Conservation (phyloP, 306 rosid genomes). For the Ormosia emarginata region DNA sequence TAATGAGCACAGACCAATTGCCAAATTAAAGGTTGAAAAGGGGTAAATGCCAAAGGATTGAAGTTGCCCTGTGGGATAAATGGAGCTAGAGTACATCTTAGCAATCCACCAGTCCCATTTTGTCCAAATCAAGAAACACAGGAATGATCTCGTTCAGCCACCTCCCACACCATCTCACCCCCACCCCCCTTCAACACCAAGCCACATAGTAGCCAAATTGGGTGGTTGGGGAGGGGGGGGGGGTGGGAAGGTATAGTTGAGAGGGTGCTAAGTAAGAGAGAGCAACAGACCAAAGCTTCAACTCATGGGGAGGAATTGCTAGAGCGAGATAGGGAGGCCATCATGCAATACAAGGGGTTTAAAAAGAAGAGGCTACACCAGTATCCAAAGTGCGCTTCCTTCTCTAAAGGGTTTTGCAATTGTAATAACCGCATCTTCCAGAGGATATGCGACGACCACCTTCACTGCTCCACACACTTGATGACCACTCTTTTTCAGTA, state of each 20-base stretch:
- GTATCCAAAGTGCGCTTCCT: constrained; percentile 2
- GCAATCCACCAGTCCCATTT: neutral
- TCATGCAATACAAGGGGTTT: neutral
- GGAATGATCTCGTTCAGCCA: constrained; percentile 3
- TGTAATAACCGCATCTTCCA: constrained; percentile 40
- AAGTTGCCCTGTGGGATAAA: constrained; percentile 42
- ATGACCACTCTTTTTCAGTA: neutral
- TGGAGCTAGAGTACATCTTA: neutral
- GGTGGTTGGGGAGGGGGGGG: neutral
- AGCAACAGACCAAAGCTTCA: neutral
- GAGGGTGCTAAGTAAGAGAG: neutral
- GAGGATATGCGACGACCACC: constrained; percentile 47
- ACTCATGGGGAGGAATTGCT: neutral
- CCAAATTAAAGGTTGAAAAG: neutral
- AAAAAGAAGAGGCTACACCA: neutral
- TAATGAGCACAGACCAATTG: neutral
- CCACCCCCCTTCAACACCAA: neutral
- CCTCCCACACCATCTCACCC: neutral
- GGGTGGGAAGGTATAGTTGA: neutral
- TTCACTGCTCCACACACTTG: constrained; percentile 17
- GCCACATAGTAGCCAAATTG: neutral
- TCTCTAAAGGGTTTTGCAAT: neutral
- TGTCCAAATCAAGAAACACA: constrained; percentile 13
- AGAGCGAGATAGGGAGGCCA: neutral
- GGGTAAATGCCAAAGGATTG: constrained; percentile 41